Conservation (phyloP, 2,329 filamentous ascomycete genomes). For the Colletotrichum caudatum region DNA sequence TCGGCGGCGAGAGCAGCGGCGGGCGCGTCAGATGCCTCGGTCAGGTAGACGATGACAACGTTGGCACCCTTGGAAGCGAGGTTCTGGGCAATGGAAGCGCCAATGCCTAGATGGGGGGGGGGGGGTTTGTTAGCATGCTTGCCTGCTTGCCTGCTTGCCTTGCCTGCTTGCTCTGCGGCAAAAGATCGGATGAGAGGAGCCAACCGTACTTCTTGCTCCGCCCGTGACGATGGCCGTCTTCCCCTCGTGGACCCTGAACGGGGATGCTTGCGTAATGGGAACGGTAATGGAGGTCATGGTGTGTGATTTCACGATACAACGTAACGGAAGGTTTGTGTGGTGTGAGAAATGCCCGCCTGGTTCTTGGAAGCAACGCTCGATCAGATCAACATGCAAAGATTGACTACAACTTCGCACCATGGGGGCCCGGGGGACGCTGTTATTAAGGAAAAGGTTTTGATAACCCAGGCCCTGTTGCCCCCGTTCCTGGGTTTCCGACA, state of each 20-base stretch:
- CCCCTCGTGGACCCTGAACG: slow-evolving; percentile 53
- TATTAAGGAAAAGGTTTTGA: slow-evolving; percentile 23
- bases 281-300: slow-evolving; percentile 22
- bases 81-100: slow-evolving; percentile 67
- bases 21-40: slow-evolving; percentile 62
- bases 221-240: slow-evolving; percentile 65
- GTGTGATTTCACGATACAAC: not conserved
- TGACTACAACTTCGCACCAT: not conserved
- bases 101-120: slow-evolving; percentile 61
- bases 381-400: slow-evolving; percentile 4
- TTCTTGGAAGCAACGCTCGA: not conserved
- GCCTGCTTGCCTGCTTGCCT: slow-evolving; percentile 27
- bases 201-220: slow-evolving; percentile 59
- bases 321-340: not conserved
- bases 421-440: slow-evolving; percentile 22
- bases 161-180: not conserved
- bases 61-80: slow-evolving; percentile 71
- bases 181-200: not conserved
- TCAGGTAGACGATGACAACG: slow-evolving; percentile 71
- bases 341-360: not conserved
- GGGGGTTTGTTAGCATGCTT: slow-evolving; percentile 7
- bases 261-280: slow-evolving; percentile 39
- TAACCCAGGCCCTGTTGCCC: not conserved
- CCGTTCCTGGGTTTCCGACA: not conserved
- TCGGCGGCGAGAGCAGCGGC: slow-evolving; percentile 61